Base-by-base conservation (phyloP, 192 early-diverging fungal species). In the Neocallimastix lanati region DNA sequence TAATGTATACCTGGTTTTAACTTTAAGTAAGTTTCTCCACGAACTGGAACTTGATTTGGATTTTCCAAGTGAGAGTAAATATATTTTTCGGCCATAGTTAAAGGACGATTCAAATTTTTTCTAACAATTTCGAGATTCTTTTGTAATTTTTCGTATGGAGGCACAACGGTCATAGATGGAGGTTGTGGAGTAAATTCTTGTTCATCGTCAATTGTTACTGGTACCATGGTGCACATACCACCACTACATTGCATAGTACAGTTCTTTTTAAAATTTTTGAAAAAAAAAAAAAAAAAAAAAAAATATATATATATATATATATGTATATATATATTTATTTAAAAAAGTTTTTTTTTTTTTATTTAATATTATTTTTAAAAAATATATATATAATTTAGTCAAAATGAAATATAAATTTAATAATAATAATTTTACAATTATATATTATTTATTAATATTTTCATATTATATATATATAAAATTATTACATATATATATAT, bases 41-140 rank as follows among this genome's bases (percentile, higher is more conserved):
- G 88, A 13, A 93, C 85, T 18, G 92, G 92, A 36, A 89, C 79
- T 77, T 86, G 86, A 21, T 85, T 83, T 0, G 94, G 92, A 28
- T 94, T 87, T 76, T 88, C 85, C 78, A 96, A 83, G 85, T 99
- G 97, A 28, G 94, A 90, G 79, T 96, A 96, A 36, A 99, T 86
- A 40, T 98, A 96, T 89, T 99, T 99, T 82, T 99, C 96, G 2
- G 96, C 93, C 18, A 98, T 87, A 12, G 96, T 96, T 85, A 98
- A 83, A 13, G 92, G 91, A 67, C 86, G 88, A 0, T 67, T 67
- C n/a, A 67, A 67, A 9, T 67, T 67, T n/a, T 67, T 2, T 67
- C 50, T 67, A 67, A 67, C 50, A 67, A 67, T 67, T 67, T 67
- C 50, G 9, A 67, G 50, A 67, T 67, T 67, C 9, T 67, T 67